Conservation (phyloP, 345 rosid species). For the Moricandia arvensis region DNA sequence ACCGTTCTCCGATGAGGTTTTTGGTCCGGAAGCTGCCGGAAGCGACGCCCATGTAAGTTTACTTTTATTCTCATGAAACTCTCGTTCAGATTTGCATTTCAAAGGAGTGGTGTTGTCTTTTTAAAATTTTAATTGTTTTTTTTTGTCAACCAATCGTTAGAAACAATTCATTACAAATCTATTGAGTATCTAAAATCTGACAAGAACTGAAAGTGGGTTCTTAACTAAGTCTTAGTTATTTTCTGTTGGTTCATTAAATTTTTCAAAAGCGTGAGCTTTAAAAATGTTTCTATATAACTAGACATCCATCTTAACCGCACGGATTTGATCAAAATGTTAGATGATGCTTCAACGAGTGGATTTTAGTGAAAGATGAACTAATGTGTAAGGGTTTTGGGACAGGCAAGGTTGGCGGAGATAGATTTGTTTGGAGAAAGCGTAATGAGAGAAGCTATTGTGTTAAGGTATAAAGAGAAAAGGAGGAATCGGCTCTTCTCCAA, state of each 20-base stretch:
- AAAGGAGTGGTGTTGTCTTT: not conserved
- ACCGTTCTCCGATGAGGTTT: conserved; percentile 55
- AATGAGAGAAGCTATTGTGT: conserved; percentile 71
- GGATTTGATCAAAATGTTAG: not conserved
- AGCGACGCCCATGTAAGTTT: conserved; percentile 63
- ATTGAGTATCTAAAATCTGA: not conserved
- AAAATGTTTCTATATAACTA: not conserved
- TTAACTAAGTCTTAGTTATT: not conserved
- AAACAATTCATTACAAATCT: not conserved
- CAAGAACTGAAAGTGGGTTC: not conserved
- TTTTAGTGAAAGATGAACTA: not conserved
- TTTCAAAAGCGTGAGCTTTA: too few species aligned
- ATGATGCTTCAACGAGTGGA: not conserved
- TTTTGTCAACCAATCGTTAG: not conserved
- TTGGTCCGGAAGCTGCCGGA: conserved; percentile 43
- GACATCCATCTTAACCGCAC: not conserved
- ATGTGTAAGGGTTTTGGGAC: conserved; percentile 18
- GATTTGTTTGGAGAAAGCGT: conserved; percentile 63
- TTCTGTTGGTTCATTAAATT: not conserved
- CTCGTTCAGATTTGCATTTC: conserved; percentile 11
- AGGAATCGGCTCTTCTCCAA: conserved; percentile 74
- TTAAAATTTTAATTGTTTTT: not conserved
- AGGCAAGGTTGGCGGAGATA: conserved; percentile 70
- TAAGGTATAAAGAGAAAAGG: conserved; percentile 82
- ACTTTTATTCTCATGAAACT: not conserved